These are phyloP conservation scores for Ogataea minuta DNA, from an alignment of 805 yeast genomes.

Conservation along the genomic window DNA sequence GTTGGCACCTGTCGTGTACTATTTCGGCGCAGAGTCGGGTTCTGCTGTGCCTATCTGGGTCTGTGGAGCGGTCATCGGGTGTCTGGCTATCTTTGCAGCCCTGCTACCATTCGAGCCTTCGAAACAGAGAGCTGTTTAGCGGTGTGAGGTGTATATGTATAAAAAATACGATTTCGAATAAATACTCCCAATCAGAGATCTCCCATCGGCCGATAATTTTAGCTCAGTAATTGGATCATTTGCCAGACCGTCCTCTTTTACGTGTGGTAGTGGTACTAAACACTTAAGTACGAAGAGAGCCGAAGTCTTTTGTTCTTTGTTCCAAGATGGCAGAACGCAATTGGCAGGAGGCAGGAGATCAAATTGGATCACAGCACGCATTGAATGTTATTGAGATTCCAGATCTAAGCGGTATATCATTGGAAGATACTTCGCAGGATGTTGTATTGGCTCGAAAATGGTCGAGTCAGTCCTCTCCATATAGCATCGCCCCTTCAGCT, in stretches of 20 bases:
- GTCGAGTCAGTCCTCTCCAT: not conserved
- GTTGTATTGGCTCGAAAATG: not conserved
- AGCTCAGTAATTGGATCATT: too few species aligned
- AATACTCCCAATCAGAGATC: not conserved
- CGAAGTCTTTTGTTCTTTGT: not conserved
- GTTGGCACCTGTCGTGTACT: constrained; percentile 56
- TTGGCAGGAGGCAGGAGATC: constrained; percentile 7
- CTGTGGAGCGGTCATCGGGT: constrained; percentile 53
- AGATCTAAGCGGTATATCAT: constrained; percentile 17
- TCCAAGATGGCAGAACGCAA: constrained; percentile 8
- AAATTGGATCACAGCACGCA: constrained; percentile 2
- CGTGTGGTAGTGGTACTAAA: not conserved
- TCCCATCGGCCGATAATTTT: not conserved
- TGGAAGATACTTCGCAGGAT: constrained; percentile 1
- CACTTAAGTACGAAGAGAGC: not conserved
- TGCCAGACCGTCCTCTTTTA: not conserved
- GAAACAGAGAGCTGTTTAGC: too few species aligned
- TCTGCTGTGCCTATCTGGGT: constrained; percentile 61
- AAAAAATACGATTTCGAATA: not conserved
- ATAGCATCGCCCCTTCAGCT: not conserved
- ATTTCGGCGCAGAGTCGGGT: constrained; percentile 46
- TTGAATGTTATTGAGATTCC: constrained; percentile 26
- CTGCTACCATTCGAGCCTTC: constrained; percentile 51
- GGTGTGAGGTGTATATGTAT: not conserved
- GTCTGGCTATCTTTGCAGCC: constrained; percentile 43